A percentile compares a stretch with the other conserved stretches of the same genome.
Evolutionary conservation across 2,329 filamentous ascomycete genomes (phyloP).

Genomic region (Ophiostoma piceae): DNA sequence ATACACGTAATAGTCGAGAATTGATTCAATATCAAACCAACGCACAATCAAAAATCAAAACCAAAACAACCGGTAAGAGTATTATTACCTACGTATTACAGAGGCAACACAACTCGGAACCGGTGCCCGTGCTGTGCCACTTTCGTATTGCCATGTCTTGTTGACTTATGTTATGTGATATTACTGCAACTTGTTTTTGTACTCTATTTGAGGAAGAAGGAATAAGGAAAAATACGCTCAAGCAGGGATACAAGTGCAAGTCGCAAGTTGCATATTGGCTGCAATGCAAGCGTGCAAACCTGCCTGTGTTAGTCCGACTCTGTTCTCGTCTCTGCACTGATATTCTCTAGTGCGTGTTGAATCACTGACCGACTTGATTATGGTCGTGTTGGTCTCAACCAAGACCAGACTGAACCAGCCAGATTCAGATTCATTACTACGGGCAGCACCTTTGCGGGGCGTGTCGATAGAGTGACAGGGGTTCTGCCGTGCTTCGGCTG

Average conservation of each 20-base stretch:
- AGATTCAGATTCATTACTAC: neutral
- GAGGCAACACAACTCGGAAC: slow-evolving; percentile 2
- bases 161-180: neutral
- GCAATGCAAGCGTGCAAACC: neutral
- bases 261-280: neutral
- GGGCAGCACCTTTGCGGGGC: neutral
- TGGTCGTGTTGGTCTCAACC: neutral
- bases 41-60: neutral
- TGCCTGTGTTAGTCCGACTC: neutral
- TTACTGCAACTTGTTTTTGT: neutral
- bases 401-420: slow-evolving; percentile 1
- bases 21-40: neutral
- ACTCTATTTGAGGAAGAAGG: neutral
- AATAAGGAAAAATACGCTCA: neutral
- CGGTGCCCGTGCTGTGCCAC: slow-evolving; percentile 4
- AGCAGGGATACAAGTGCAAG: neutral
- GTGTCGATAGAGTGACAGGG: slow-evolving; percentile 5
- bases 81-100: neutral
- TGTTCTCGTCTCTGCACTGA: neutral
- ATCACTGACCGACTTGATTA: neutral
- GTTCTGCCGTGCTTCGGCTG: slow-evolving; percentile 13
- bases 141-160: slow-evolving; percentile 8
- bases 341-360: neutral
- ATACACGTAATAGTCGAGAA: neutral
- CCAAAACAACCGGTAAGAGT: neutral